A percentile compares a stretch with the other conserved stretches of the same genome.
These are phyloP conservation scores for Carex parvula DNA, from an alignment of 176 grass and related monocot genomes.

Conservation along the genomic window DNA sequence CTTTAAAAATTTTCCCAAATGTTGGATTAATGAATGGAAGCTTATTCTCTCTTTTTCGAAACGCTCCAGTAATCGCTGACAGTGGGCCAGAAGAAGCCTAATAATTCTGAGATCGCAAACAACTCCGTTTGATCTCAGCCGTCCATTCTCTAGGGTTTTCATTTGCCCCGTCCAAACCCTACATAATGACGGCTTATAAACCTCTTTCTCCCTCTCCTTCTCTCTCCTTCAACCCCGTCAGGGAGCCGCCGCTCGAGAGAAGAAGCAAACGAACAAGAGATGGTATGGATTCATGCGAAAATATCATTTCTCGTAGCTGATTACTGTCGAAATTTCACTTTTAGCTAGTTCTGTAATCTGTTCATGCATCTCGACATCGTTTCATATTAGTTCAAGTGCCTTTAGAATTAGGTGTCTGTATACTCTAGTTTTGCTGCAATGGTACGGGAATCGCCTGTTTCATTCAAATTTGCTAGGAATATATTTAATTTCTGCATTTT, in stretches of 20 bases:
- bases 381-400: not conserved
- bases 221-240: constrained; percentile 16
- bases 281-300: constrained; percentile 33
- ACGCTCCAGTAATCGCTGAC: not conserved
- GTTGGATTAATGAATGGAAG: not conserved
- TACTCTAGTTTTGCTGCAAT: not conserved
- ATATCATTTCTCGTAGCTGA: not conserved
- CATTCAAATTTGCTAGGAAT: not conserved
- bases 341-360: not conserved
- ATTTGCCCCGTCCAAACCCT: not conserved
- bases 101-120: not conserved
- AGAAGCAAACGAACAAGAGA: constrained; percentile 22
- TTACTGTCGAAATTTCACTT: not conserved
- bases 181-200: constrained; percentile 31
- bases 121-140: constrained; percentile 18
- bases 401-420: not conserved
- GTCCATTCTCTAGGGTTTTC: constrained; percentile 44
- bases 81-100: not conserved
- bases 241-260: constrained; percentile 15
- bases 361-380: not conserved
- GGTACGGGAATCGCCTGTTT: not conserved
- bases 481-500: not conserved
- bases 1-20: not conserved
- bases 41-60: not conserved
- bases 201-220: not conserved